These are phyloP conservation scores for Claviceps spartinae DNA, from an alignment of 2,329 filamentous ascomycete species.

Conservation along the genomic window DNA sequence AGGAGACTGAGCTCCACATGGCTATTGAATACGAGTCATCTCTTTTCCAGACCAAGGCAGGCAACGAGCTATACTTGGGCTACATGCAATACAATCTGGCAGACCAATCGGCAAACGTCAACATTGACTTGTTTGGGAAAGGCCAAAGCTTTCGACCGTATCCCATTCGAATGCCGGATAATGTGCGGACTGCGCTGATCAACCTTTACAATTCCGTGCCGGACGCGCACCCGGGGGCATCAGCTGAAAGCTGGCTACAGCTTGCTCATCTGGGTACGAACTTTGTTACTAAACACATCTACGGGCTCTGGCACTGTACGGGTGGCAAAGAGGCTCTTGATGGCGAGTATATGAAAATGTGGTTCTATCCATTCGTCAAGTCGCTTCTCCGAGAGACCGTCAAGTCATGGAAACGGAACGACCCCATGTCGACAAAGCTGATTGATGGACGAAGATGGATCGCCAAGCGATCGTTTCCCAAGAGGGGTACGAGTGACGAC, in stretches of 20 bases:
- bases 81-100: conserved; percentile 19
- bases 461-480: conserved; percentile 9
- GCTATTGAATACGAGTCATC: conserved; percentile 27
- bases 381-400: conserved; percentile 18
- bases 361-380: conserved; percentile 23
- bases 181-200: conserved; percentile 15
- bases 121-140: conserved; percentile 13
- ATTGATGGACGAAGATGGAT: conserved; percentile 21
- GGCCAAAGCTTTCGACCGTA: conserved; percentile 17
- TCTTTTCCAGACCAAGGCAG: conserved; percentile 26
- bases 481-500: conserved; percentile 1
- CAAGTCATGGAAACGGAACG: conserved; percentile 11
- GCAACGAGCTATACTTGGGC: conserved; percentile 21
- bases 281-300: conserved; percentile 22
- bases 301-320: conserved; percentile 25
- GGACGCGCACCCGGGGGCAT: conserved; percentile 14
- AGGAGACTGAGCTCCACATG: conserved; percentile 21
- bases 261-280: conserved; percentile 23
- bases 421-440: conserved; percentile 13
- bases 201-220: conserved; percentile 19
- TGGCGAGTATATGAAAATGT: conserved; percentile 21
- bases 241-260: conserved; percentile 18
- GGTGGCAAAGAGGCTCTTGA: conserved; percentile 21
- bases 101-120: conserved; percentile 12
- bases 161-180: conserved; percentile 19